Conservation (phyloP, 2,329 filamentous ascomycete species). For the Sarocladium strictum region DNA sequence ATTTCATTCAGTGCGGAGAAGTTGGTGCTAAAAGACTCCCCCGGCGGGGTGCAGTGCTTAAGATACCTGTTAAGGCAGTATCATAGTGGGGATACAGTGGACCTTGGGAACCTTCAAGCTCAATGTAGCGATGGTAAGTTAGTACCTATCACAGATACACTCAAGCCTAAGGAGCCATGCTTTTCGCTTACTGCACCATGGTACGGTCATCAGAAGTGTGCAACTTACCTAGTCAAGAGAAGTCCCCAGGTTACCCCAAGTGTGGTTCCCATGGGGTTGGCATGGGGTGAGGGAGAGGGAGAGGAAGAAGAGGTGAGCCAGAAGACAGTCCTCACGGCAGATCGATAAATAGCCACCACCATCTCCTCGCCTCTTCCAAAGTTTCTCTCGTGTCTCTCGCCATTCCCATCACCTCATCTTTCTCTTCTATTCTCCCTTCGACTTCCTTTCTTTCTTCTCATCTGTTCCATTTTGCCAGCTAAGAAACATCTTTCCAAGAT, state of each 20-base stretch:
- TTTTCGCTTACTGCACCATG: no score
- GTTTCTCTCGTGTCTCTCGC: neutral
- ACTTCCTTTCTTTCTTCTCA: neutral
- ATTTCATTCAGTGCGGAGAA: no score
- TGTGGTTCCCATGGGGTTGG: neutral
- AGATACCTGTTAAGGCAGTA: no score
- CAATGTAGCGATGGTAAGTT: no score
- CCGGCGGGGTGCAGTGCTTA: no score
- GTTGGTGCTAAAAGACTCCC: no score
- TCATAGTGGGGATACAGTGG: no score
- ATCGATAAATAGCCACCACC: conserved; percentile 2
- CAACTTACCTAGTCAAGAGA: neutral
- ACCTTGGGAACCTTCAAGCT: no score
- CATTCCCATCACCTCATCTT: neutral
- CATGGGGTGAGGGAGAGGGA: neutral
- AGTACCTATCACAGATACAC: neutral
- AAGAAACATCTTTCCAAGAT: conserved; percentile 24
- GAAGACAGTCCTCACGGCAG: neutral
- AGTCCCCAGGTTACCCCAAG: neutral
- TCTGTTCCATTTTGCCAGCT: neutral
- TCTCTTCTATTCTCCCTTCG: neutral
- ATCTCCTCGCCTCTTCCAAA: neutral
- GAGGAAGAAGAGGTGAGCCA: no score
- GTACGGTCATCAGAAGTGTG: neutral
- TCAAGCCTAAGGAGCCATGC: neutral